Percentiles rank a stretch among this genome's conserved stretches.
Evolutionary conservation across 768 basidiomycete species (phyloP).

Genomic region (Hypholoma fasciculare): DNA sequence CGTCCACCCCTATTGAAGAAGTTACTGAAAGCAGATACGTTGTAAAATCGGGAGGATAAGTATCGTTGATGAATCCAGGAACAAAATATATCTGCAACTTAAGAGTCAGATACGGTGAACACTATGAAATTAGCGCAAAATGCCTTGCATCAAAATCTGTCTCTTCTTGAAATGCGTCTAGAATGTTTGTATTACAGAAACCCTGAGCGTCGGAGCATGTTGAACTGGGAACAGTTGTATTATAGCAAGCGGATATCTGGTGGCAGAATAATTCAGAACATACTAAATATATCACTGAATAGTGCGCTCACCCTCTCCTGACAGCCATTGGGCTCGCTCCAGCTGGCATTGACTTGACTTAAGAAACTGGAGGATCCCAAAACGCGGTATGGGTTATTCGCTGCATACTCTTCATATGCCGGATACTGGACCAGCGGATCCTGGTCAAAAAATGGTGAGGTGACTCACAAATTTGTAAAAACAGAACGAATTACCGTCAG

Average conservation of each 20-base stretch:
- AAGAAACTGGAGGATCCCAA: slow-evolving; percentile 35
- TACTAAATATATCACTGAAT: not conserved
- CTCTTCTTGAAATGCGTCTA: not conserved
- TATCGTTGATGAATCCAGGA: not conserved
- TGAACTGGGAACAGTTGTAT: not conserved
- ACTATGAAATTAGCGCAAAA: not conserved
- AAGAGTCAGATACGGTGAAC: not conserved
- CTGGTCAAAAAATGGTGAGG: not conserved
- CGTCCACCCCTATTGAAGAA: not conserved
- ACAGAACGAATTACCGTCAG: slow-evolving; percentile 41
- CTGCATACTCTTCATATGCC: slow-evolving; percentile 54
- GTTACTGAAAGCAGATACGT: not conserved
- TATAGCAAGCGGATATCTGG: not conserved
- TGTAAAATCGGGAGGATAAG: not conserved
- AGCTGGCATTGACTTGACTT: not conserved
- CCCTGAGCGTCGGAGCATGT: not conserved
- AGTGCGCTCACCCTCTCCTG: not conserved
- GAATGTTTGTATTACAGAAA: not conserved
- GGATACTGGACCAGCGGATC: slow-evolving; percentile 45
- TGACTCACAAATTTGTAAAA: too few species aligned
- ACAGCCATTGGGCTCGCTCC: not conserved
- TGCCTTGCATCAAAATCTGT: not conserved
- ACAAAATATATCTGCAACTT: not conserved
- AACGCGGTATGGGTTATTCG: slow-evolving; percentile 54
- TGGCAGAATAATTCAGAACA: not conserved